Percentiles rank a stretch among this genome's conserved stretches.
phyloP scores from a whole-genome alignment of 176 grass and related monocot species.

The Triticum dicoccoides region DNA sequence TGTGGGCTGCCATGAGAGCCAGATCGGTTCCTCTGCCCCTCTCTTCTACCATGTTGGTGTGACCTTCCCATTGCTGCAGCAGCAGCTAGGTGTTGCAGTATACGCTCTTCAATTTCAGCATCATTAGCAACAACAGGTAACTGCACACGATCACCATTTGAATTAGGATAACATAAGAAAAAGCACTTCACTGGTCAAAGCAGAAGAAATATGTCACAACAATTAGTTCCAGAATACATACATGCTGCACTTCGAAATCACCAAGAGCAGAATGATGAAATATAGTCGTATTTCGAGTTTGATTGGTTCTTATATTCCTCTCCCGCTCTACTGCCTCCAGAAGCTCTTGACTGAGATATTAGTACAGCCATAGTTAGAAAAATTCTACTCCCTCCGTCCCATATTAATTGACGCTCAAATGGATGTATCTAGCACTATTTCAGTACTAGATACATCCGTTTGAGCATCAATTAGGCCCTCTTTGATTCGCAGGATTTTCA shows the following conservation, averaged over 20 bases:
- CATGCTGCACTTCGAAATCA: constrained; percentile 85
- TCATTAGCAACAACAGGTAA: constrained; percentile 60
- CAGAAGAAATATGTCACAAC: not conserved
- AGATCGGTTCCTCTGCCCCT: constrained; percentile 54
- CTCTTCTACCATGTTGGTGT: constrained; percentile 70
- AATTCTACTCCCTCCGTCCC: not conserved
- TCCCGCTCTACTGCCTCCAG: constrained; percentile 72
- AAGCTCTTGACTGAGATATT: constrained; percentile 72
- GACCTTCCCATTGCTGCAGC: constrained; percentile 66
- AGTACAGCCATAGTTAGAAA: constrained; percentile 13
- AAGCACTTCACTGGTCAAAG: not conserved
- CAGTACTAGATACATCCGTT: too few species aligned
- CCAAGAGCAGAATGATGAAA: constrained; percentile 76
- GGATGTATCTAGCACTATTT: too few species aligned
- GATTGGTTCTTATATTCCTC: constrained; percentile 67
- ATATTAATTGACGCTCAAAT: too few species aligned
- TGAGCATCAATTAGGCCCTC: too few species aligned
- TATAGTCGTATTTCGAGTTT: constrained; percentile 52
- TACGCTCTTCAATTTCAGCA: constrained; percentile 81
- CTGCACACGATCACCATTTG: constrained; percentile 38
- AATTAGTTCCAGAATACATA: constrained; percentile 40
- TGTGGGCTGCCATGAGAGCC: constrained; percentile 49
- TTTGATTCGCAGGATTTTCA: too few species aligned
- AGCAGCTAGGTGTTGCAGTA: constrained; percentile 80
- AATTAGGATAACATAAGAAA: constrained; percentile 12